Evolutionary conservation across 176 grass and related monocot genomes (phyloP), one percentile per base, ranked within the genome.

Genomic region (Carex kokanica): DNA sequence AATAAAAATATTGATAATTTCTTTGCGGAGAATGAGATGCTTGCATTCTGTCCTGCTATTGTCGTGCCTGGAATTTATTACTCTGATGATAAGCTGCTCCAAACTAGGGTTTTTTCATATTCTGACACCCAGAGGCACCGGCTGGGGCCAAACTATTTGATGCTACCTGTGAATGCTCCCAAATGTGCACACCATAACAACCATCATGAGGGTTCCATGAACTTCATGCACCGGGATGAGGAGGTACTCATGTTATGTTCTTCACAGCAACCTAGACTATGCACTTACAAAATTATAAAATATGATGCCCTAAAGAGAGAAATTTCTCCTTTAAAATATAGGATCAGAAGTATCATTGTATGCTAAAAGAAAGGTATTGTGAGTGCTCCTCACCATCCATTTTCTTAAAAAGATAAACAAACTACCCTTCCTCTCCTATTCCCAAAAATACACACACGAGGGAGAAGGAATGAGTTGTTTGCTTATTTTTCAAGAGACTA

Each of bases 1-100:
- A 97, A 97, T 81, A 97, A 92, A 85, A 97, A 97, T 61, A 90
- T 97, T 4, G 89, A 94, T 16, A 97, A 97, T 40, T 94, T 97
- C 86, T 94, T 94, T 21, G 86, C 86, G 0, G 91, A 94, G 81
- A 94, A 97, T 65, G 94, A 97, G 81, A 90, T 93, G 0, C 92
- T 94, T 65, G 94, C 91, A 72, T 97, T 97, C 64, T 97, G 94
- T 83, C 94, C 94, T n/a, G 88, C 94, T 6, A 86, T 97, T 62
- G 86, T 91, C 2, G 91, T 97, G 60, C 94, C 91, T 83, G 94
- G 91, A 80, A 90, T 97, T 64, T 79, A 97, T 79, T 94, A 97
- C 71, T 97, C 94, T 72, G 94, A 97, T 80, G 94, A 97, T 86
- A 97, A 97, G 81, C 82, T 97, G 56, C 89, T 97, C 10, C 94